These are phyloP conservation scores for Cryptococcus sp. DNA, from an alignment of 1,284 basidiomycete species.

Conservation along the genomic window DNA sequence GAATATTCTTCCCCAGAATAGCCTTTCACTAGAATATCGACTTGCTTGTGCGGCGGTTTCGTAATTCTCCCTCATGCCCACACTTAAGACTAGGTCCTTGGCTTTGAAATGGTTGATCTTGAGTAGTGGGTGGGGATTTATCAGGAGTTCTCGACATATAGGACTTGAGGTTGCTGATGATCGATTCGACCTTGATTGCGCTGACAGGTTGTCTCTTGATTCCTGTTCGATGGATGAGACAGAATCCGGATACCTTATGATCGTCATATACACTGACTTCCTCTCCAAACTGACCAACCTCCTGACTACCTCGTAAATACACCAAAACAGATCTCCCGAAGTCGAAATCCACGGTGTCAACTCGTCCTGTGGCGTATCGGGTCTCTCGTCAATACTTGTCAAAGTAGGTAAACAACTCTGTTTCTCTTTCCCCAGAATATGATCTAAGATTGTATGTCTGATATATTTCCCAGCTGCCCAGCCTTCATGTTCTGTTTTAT, in stretches of 20 bases:
- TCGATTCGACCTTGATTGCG: background rate
- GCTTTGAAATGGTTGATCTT: background rate
- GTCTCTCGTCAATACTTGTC: conserved; percentile 8
- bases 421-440: conserved; percentile 17
- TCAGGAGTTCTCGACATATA: conserved; percentile 4
- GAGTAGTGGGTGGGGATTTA: background rate
- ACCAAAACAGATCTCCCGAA: conserved; percentile 19
- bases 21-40: background rate
- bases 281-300: conserved; percentile 7
- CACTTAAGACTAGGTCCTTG: background rate
- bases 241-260: conserved; percentile 14
- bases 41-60: background rate
- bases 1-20: background rate
- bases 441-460: conserved; percentile 28
- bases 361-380: conserved; percentile 22
- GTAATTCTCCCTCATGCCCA: background rate
- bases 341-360: conserved; percentile 28
- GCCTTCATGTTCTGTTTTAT: too few relatives aligned
- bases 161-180: background rate
- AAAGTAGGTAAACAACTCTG: conserved; percentile 13
- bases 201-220: too few relatives aligned
- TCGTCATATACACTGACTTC: conserved; percentile 13
- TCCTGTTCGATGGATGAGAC: background rate
- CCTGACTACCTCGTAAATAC: conserved; percentile 29
- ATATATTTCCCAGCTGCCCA: conserved; percentile 13